phyloP scores from a whole-genome alignment of 805 yeast genomes.

The Ogataea ramenticola region DNA sequence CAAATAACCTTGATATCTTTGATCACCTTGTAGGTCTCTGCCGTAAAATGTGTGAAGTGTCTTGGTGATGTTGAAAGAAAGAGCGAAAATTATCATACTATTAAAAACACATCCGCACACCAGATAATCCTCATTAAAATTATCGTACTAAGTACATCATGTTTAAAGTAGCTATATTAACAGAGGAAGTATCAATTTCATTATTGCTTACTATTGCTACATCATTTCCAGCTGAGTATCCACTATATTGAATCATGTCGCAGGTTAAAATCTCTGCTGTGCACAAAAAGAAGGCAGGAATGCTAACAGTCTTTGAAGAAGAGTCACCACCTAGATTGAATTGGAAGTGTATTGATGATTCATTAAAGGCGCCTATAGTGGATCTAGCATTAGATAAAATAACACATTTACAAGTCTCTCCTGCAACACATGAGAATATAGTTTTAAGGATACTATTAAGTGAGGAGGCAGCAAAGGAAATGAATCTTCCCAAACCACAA shows the following conservation, averaged over 20 bases:
- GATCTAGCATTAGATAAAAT: constrained; percentile 36
- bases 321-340: constrained; percentile 44
- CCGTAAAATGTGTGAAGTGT: too few relatives aligned
- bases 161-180: too few relatives aligned
- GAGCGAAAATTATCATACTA: too few relatives aligned
- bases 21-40: too few relatives aligned
- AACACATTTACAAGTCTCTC: constrained; percentile 58
- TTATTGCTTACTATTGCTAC: too few relatives aligned
- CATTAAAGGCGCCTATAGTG: constrained; percentile 30
- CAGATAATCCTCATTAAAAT: too few relatives aligned
- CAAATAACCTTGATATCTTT: too few relatives aligned
- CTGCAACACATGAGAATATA: constrained; percentile 60
- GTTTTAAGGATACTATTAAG: constrained; percentile 44
- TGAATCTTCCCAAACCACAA: constrained; percentile 17
- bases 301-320: constrained; percentile 49
- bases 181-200: too few relatives aligned
- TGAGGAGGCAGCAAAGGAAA: constrained; percentile 25
- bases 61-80: too few relatives aligned
- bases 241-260: not conserved
- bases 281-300: constrained; percentile 48
- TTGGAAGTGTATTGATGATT: constrained; percentile 53
- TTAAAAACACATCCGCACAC: too few relatives aligned
- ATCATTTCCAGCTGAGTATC: too few relatives aligned
- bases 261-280: constrained; percentile 42
- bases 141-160: too few relatives aligned